These are phyloP conservation scores for Dipteronia dyeriana DNA, from an alignment of 345 rosid genomes.

Conservation along the genomic window DNA sequence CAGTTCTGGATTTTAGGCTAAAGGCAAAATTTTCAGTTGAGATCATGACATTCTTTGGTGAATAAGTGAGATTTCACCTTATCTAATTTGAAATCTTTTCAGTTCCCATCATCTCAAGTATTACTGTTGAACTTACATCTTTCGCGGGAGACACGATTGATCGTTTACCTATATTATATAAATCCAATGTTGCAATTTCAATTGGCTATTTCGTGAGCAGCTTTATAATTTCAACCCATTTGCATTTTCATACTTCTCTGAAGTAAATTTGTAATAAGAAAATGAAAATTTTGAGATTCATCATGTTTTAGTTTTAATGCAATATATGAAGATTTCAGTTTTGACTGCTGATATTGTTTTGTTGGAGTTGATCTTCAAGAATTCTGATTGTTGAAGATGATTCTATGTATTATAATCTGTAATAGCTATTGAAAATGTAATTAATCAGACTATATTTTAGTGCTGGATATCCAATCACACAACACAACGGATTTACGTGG, in stretches of 20 bases:
- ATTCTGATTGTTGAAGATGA: background rate
- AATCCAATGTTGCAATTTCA: background rate
- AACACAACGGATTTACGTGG: no score
- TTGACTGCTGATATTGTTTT: background rate
- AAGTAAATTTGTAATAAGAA: background rate
- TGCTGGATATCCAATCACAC: no score
- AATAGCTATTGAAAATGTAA: no score
- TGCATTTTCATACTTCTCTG: background rate
- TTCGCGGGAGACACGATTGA: background rate
- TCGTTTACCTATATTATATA: background rate
- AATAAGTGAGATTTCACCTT: slow-evolving; percentile 10
- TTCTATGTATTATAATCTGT: no score
- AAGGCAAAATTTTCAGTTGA: background rate
- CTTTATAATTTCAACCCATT: no score
- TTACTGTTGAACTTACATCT: background rate
- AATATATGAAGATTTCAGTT: background rate
- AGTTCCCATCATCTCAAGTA: background rate
- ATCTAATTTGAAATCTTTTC: background rate
- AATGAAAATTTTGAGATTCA: background rate
- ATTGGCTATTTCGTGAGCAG: no score
- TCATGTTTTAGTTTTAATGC: background rate
- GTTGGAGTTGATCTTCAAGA: background rate
- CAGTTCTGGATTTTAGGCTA: background rate
- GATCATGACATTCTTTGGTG: slow-evolving; percentile 12
- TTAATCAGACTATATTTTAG: no score